Percentiles rank a stretch among this genome's conserved stretches.
These are phyloP conservation scores for Amorphotheca resinae DNA, from an alignment of 495 filamentous ascomycete genomes.

Conservation along the genomic window DNA sequence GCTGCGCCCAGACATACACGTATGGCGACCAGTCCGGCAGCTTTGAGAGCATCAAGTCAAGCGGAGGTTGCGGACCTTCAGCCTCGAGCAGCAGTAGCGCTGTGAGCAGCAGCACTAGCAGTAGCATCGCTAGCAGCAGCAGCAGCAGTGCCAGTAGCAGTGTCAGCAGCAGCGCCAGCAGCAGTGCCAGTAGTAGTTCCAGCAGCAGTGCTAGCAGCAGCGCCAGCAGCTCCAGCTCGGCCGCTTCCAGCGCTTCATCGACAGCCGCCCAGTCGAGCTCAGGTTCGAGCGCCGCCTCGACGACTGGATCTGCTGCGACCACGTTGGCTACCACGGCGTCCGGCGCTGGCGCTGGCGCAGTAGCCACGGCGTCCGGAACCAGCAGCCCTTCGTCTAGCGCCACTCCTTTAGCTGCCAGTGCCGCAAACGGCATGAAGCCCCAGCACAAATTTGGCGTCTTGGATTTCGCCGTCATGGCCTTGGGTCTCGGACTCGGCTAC, in stretches of 20 bases:
- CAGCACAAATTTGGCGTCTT: constrained; percentile 11
- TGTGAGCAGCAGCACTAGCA: neutral
- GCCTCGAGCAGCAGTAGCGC: neutral
- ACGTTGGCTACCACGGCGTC: neutral
- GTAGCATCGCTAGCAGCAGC: neutral
- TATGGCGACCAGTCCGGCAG: constrained; percentile 66
- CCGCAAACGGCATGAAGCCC: neutral
- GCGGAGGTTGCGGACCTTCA: neutral
- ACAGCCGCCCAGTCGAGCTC: neutral
- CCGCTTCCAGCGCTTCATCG: neutral
- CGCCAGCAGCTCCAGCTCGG: neutral
- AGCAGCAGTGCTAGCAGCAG: neutral
- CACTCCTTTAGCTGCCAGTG: constrained; percentile 4
- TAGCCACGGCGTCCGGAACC: neutral
- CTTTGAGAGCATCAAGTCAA: constrained; percentile 59
- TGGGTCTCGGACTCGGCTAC: constrained; percentile 19
- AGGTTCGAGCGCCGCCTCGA: neutral
- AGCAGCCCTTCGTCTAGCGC: neutral
- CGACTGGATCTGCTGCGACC: neutral
- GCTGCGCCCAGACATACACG: constrained; percentile 63
- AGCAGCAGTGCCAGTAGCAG: neutral
- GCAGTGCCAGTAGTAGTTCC: neutral
- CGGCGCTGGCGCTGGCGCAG: neutral
- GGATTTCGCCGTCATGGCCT: constrained; percentile 13
- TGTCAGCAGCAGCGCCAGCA: neutral